These are phyloP conservation scores for Clavaria fumosa DNA, from an alignment of 768 basidiomycete species.

Conservation along the genomic window DNA sequence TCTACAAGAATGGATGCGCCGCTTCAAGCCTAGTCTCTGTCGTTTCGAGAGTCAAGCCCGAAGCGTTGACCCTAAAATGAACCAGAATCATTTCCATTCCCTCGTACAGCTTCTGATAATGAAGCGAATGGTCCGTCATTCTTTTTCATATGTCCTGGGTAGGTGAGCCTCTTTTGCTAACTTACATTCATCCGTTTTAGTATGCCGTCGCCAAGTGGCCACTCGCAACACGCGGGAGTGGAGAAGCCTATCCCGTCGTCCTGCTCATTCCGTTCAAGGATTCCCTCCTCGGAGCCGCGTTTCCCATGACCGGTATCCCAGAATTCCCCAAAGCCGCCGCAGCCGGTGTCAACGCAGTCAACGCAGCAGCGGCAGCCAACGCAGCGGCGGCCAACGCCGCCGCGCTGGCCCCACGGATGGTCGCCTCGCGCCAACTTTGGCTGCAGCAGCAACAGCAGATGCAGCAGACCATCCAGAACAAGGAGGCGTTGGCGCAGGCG, in stretches of 20 bases:
- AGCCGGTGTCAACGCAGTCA: not conserved
- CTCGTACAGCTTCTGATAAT: slow-evolving; percentile 27
- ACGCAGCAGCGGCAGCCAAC: not conserved
- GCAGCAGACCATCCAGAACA: not conserved
- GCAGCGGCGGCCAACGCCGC: not conserved
- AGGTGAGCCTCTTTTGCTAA: not conserved
- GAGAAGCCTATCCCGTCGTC: slow-evolving; percentile 18
- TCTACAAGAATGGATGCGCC: slow-evolving; percentile 33
- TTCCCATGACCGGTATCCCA: slow-evolving; percentile 26
- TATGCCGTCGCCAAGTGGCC: slow-evolving; percentile 27
- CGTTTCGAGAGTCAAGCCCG: slow-evolving; percentile 21
- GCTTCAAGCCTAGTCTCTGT: slow-evolving; percentile 25
- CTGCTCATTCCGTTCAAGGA: slow-evolving; percentile 22
- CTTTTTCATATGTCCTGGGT: too few species aligned
- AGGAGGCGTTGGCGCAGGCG: slow-evolving; percentile 12
- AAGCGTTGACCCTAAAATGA: slow-evolving; percentile 21
- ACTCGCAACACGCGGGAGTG: slow-evolving; percentile 18
- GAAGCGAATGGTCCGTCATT: slow-evolving; percentile 29
- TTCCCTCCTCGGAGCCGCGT: slow-evolving; percentile 19
- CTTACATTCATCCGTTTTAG: slow-evolving; percentile 13
- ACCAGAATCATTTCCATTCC: slow-evolving; percentile 27
- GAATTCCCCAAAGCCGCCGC: slow-evolving; percentile 17
- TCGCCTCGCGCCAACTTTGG: slow-evolving; percentile 1
- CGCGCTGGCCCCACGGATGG: too few species aligned
- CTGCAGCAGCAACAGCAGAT: slow-evolving; percentile 1